Percentiles rank a stretch among this genome's conserved stretches.
Conservation (phyloP, 345 rosid genomes). For the Diplotaxis tenuifolia region DNA sequence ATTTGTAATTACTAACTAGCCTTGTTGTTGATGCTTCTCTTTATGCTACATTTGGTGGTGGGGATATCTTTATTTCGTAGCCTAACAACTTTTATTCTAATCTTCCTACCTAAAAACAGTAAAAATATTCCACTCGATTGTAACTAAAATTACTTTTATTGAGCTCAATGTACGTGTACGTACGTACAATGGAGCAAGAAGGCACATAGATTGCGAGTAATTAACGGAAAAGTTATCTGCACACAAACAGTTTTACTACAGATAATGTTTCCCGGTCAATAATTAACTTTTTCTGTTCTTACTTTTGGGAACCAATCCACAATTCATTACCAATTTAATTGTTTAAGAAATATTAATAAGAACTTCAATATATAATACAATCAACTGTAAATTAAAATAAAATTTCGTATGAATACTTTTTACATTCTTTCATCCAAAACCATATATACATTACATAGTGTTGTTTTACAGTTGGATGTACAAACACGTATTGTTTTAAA, state of each 20-base stretch:
- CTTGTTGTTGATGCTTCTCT: slow-evolving; percentile 13
- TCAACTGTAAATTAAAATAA: not conserved
- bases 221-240: slow-evolving; percentile 21
- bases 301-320: slow-evolving; percentile 28
- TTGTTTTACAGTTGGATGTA: not conserved
- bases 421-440: slow-evolving; percentile 26
- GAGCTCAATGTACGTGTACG: not conserved
- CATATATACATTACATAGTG: slow-evolving; percentile 1
- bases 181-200: not conserved
- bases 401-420: not conserved
- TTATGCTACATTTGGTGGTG: slow-evolving; percentile 23
- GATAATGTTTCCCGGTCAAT: slow-evolving; percentile 17
- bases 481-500: slow-evolving; percentile 7
- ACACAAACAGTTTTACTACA: not conserved
- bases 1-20: not conserved
- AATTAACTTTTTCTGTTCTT: slow-evolving; percentile 26
- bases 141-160: not conserved
- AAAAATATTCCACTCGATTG: not conserved
- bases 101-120: not conserved
- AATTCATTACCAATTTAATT: not conserved
- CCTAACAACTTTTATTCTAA: not conserved
- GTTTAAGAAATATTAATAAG: too few species aligned
- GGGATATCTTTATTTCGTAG: slow-evolving; percentile 4
- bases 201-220: slow-evolving; percentile 11
- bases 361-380: not conserved